Base-by-base conservation (phyloP, 805 yeast species). In the Kuraishia cidri region DNA sequence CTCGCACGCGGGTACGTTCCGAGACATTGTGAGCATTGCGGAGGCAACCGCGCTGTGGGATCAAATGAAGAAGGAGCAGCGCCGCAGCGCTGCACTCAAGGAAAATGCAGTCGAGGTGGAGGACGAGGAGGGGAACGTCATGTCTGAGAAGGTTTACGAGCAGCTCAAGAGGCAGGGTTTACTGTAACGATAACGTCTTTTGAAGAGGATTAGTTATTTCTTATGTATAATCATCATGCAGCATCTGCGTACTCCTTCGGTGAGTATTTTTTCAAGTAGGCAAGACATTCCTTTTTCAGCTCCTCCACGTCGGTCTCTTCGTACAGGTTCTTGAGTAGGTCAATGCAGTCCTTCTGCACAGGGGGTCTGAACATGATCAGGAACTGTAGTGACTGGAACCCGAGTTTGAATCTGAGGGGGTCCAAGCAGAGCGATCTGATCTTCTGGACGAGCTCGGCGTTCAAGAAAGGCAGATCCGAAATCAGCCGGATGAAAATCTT, bases 291-390 rank as follows among this genome's bases (percentile, higher is more conserved):
- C 15, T 55, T 64, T 40, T 60, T 59, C 41, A 75, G 54, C 17
- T 45, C 45, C 14, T 44, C 45, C 3, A 39, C 36, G 8, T 40
- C 41, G 7, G 56, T 37, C 21, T 56, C 53, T 24, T 62, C 64
- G 27, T 69, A 58, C 41, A 78, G 49, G 11, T 69, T 72, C 31
- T 54, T 54, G 32, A 78, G 56, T 3, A 77, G 58, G 3, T 56
- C 59, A 18, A 77, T 46, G 44, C 81, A 74, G 9, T 60, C 58
- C 3, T 52, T 62, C 38, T 78, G 72, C 19, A 74, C 85, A 0
- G 97, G 97, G 1, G 96, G 95, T 46, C 95, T 71, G 54, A 84
- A 83, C 90, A 86, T 82, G 34, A 88, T 73, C 39, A 92, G 58
- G 47, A 80, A 85, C 42, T 83, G 84, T 35, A 94, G 58, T 1